Evolutionary conservation across 1,139 yeast genomes (phyloP).

Genomic region (Candida mesenterica): DNA sequence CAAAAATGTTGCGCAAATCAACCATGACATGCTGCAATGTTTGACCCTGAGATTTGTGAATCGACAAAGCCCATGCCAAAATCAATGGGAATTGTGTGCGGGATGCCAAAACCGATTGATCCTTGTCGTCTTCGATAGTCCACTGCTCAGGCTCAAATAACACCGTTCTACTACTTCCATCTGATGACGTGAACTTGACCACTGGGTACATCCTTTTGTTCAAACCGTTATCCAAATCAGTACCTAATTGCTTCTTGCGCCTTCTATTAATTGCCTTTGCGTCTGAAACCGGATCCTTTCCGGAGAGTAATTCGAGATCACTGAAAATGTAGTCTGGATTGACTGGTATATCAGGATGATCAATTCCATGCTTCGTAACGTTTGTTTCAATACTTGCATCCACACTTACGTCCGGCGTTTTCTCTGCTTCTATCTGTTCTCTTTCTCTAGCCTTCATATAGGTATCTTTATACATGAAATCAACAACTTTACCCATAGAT

Average conservation of each 20-base stretch:
- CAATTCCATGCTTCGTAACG: not conserved
- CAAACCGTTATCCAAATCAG: conserved; percentile 33
- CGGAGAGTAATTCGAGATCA: conserved; percentile 7
- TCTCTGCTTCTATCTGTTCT: conserved; percentile 7
- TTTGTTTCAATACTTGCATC: not conserved
- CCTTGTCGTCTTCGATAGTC: conserved; percentile 40
- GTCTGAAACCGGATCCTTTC: conserved; percentile 5
- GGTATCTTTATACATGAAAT: conserved; percentile 38
- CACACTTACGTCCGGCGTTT: not conserved
- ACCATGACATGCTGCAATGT: conserved; percentile 81
- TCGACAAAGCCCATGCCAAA: conserved; percentile 92
- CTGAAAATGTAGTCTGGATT: conserved; percentile 8
- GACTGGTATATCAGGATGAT: too few species aligned
- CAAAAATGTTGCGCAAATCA: conserved; percentile 75
- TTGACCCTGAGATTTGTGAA: conserved; percentile 96
- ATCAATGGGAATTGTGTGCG: conserved; percentile 73
- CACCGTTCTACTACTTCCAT: conserved; percentile 70
- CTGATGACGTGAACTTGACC: conserved; percentile 70
- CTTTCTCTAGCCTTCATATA: conserved; percentile 28
- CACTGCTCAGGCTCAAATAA: conserved; percentile 46
- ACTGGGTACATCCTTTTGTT: conserved; percentile 56
- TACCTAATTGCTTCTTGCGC: conserved; percentile 19
- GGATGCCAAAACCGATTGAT: conserved; percentile 27
- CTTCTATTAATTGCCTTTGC: conserved; percentile 9
- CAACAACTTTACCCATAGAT: conserved; percentile 74